Percentiles rank a stretch among this genome's conserved stretches.
Evolutionary conservation across 176 grass and related monocot species (phyloP).

Genomic region (Musa itinerans): DNA sequence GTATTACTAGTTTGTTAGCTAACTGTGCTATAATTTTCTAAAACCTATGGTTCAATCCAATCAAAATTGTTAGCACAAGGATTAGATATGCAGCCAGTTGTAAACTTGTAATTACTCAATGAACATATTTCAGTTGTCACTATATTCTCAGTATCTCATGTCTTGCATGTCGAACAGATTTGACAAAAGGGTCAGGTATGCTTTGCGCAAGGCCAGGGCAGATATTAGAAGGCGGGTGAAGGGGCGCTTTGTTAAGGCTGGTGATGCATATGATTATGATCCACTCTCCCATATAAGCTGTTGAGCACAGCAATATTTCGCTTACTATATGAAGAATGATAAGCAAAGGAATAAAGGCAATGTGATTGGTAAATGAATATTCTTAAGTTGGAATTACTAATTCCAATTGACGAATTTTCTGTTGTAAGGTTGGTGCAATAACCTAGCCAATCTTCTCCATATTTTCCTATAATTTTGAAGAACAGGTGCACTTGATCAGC

Average conservation of each 20-base stretch:
- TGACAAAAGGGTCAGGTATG: constrained; percentile 28
- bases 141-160: neutral
- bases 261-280: constrained; percentile 29
- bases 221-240: constrained; percentile 21
- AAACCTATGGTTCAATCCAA: neutral
- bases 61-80: neutral
- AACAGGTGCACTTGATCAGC: neutral
- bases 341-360: neutral
- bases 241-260: constrained; percentile 28
- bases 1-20: too few species aligned
- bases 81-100: neutral
- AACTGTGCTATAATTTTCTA: too few species aligned
- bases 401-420: neutral
- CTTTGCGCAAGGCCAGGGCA: constrained; percentile 22
- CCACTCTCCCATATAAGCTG: constrained; percentile 4
- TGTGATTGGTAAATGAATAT: neutral
- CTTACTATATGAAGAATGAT: neutral
- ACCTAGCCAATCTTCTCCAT: too few species aligned
- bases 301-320: neutral
- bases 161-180: constrained; percentile 18
- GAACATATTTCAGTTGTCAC: neutral
- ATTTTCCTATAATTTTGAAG: neutral
- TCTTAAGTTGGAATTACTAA: neutral
- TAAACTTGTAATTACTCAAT: neutral
- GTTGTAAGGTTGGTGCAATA: too few species aligned